Base-by-base conservation (phyloP, 225 moss, liverwort and hornwort species). In the Thuidium tamariscinum region DNA sequence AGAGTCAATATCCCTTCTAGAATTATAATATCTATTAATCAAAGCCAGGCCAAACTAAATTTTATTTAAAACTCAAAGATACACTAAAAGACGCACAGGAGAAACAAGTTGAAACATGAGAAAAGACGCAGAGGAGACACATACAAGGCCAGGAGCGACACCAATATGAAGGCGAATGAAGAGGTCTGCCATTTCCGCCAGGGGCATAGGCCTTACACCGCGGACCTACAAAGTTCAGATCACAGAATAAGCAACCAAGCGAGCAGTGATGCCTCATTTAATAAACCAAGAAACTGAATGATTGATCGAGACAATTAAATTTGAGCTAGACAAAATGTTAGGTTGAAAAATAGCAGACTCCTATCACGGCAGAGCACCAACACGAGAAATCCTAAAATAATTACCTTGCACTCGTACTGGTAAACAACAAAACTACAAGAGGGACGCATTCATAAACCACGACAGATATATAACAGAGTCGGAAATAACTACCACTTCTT, bases 131-230 rank as follows among this genome's bases (percentile, higher is more conserved):
- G 23, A 80, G n/a, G 55, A 81, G 69, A 36, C 7, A 89, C 95
- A 78, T 89, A 98, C 98, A 85, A 98, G 92, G 88, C 98, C 98
- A 85, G 95, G 96, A 81, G 96, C 95, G 80, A 98, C 98, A 91
- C 95, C 96, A 84, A 98, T 88, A 83, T 95, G 98, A 79, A 98
- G 92, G 85, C 85, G 91, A 82, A 87, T 92, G 81, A 96, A 95
- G 76, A 98, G 92, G 74, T 96, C 95, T 83, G 95, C 95, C 98
- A 98, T 98, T 88, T 96, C 95, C 73, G 89, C 77, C 37, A 98
- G 90, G 81, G 96, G 96, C 89, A 98, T 90, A 86, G 98, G 95
- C 85, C 95, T 93, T 77, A 98, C 98, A 88, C 98, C 94, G 76
- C 98, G 96, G 68, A 98, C 96, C 98, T 98, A 89, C 73, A 34